Conservation (phyloP, 2,329 filamentous ascomycete genomes). For the Aureobasidium melanogenum region DNA sequence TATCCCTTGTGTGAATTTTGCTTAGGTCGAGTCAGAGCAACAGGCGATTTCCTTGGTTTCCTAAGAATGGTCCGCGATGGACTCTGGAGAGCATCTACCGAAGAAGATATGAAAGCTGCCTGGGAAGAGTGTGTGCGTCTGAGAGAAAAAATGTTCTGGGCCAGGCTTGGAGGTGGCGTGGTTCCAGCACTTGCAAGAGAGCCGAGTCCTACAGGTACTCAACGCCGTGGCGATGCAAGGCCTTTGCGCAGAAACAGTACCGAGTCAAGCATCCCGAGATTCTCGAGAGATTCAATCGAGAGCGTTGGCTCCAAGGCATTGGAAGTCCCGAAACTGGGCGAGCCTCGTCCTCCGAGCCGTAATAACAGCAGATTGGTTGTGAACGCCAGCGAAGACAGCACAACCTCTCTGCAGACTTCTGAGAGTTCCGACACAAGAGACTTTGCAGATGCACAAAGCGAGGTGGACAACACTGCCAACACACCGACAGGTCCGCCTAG, state of each 20-base stretch:
- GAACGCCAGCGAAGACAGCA: not conserved
- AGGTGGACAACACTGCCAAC: not conserved
- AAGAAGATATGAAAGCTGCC: slow-evolving; percentile 73
- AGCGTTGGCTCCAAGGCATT: not conserved
- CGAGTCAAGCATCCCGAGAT: not conserved
- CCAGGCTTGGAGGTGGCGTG: slow-evolving; percentile 82
- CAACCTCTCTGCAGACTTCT: not conserved
- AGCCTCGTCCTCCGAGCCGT: slow-evolving; percentile 2
- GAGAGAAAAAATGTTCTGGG: slow-evolving; percentile 96
- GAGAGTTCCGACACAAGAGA: slow-evolving; percentile 5
- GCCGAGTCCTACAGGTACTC: not conserved
- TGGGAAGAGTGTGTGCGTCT: slow-evolving; percentile 93
- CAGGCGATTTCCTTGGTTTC: slow-evolving; percentile 89
- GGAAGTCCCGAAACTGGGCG: not conserved
- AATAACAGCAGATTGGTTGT: not conserved
- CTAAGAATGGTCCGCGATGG: slow-evolving; percentile 86
- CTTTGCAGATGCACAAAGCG: slow-evolving; percentile 1
- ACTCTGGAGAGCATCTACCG: slow-evolving; percentile 75
- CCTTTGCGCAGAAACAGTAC: not conserved
- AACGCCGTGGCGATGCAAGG: not conserved
- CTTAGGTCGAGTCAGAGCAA: slow-evolving; percentile 70
- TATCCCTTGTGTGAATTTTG: slow-evolving; percentile 90
- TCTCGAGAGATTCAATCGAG: slow-evolving; percentile 1
- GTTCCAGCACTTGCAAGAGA: slow-evolving; percentile 44
- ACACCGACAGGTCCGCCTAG: not conserved